Percentiles rank a stretch among this genome's conserved stretches.
These are phyloP conservation scores for Gliomastix tumulicola DNA, from an alignment of 2,329 filamentous ascomycete genomes.

Conservation along the genomic window DNA sequence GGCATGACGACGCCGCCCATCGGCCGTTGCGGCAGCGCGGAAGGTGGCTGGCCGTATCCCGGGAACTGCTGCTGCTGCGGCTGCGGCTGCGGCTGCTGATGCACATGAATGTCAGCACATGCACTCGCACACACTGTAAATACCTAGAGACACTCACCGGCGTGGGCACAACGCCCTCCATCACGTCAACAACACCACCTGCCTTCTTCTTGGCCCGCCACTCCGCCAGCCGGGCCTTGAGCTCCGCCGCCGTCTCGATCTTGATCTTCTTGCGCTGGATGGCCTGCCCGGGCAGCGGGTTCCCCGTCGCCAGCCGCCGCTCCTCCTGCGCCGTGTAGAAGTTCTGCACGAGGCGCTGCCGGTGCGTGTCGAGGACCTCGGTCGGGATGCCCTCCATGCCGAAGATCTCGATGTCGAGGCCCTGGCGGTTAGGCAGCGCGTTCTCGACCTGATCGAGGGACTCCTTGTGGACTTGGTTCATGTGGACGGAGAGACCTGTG, in stretches of 20 bases:
- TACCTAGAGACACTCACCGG: slow-evolving; percentile 37
- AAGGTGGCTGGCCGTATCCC: slow-evolving; percentile 16
- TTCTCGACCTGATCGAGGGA: slow-evolving; percentile 83
- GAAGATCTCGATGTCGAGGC: slow-evolving; percentile 91
- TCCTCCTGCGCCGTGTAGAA: slow-evolving; percentile 84
- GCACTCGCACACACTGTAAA: slow-evolving; percentile 14
- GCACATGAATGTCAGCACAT: slow-evolving; percentile 11
- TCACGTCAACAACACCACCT: slow-evolving; percentile 46
- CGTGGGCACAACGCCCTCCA: slow-evolving; percentile 17
- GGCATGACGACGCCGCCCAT: slow-evolving; percentile 22
- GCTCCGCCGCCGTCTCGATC: slow-evolving; percentile 67
- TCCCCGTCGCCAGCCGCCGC: slow-evolving; percentile 74
- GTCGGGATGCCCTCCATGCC: slow-evolving; percentile 96
- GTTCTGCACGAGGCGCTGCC: slow-evolving; percentile 76
- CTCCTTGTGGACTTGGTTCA: slow-evolving; percentile 99
- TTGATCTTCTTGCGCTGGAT: slow-evolving; percentile 67
- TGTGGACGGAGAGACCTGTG: slow-evolving; percentile 90
- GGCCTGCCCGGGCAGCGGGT: slow-evolving; percentile 63
- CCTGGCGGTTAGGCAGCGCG: slow-evolving; percentile 77
- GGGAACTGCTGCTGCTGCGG: slow-evolving; percentile 3
- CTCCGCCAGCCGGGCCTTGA: slow-evolving; percentile 74
- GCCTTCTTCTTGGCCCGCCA: slow-evolving; percentile 49
- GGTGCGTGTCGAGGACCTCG: slow-evolving; percentile 75
- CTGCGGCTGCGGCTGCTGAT: slow-evolving; percentile 15
- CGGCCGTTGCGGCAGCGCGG: slow-evolving; percentile 37